Percentiles rank a stretch among this genome's conserved stretches.
These are phyloP conservation scores for Cyclotella atomus DNA, from an alignment of 108 stramenopile species.

Conservation along the genomic window DNA sequence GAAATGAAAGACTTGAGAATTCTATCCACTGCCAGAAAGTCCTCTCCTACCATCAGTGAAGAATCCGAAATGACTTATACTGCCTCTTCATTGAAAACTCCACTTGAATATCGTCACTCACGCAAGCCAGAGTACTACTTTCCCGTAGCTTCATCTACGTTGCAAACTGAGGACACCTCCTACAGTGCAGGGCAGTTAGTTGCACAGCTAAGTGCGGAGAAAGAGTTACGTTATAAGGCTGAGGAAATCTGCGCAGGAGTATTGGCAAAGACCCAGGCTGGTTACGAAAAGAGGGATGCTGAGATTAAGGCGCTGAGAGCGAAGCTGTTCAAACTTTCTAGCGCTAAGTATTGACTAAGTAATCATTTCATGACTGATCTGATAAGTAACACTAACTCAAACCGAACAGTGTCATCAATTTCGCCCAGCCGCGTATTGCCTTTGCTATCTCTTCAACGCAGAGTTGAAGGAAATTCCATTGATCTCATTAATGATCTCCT, in stretches of 20 bases:
- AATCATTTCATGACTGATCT: no score
- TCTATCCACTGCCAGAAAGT: neutral
- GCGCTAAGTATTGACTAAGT: conserved; percentile 13
- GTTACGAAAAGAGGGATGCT: conserved; percentile 38
- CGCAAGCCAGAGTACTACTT: conserved; percentile 1
- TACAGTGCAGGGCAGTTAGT: conserved; percentile 7
- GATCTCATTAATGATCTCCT: conserved; percentile 83
- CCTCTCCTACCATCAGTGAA: neutral
- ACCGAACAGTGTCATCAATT: neutral
- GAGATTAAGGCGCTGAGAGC: conserved; percentile 40
- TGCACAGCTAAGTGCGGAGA: conserved; percentile 44
- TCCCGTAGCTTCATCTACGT: conserved; percentile 7
- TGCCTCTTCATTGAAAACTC: conserved; percentile 22
- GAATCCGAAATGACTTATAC: neutral
- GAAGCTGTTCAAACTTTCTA: conserved; percentile 34
- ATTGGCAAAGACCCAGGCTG: conserved; percentile 35
- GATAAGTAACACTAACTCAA: neutral
- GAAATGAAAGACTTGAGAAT: conserved; percentile 46
- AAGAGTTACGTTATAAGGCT: conserved; percentile 49
- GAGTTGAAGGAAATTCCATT: conserved; percentile 87
- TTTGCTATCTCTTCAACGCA: conserved; percentile 44
- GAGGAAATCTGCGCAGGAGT: conserved; percentile 57
- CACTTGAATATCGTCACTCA: neutral
- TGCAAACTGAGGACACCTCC: conserved; percentile 11
- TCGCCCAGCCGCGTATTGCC: neutral